phyloP scores from a whole-genome alignment of 306 rosid genomes.

The Rubus idaeus region DNA sequence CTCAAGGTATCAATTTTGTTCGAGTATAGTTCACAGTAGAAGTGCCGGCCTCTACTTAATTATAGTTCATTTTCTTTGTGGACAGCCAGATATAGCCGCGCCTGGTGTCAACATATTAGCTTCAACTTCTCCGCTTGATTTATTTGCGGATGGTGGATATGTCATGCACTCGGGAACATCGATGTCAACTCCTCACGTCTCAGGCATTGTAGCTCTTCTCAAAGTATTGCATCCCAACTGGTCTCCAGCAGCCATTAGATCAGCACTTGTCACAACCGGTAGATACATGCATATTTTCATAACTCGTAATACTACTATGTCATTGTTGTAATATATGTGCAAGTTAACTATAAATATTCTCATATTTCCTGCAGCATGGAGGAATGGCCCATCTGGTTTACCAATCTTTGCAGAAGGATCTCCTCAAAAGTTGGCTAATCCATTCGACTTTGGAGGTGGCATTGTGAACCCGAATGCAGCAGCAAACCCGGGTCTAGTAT shows the following conservation, averaged over 20 bases:
- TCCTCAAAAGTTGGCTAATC: slow-evolving; percentile 44
- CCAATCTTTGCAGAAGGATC: slow-evolving; percentile 46
- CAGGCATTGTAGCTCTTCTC: slow-evolving; percentile 52
- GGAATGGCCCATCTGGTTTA: slow-evolving; percentile 35
- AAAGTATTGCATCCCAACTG: slow-evolving; percentile 44
- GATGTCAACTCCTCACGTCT: slow-evolving; percentile 54
- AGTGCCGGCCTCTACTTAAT: not conserved
- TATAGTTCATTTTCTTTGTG: not conserved
- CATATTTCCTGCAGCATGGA: slow-evolving; percentile 40
- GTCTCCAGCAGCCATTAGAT: slow-evolving; percentile 58
- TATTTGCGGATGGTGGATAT: slow-evolving; percentile 19
- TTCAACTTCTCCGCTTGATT: slow-evolving; percentile 24
- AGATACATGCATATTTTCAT: not conserved
- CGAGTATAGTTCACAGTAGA: not conserved
- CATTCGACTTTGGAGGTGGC: slow-evolving; percentile 59
- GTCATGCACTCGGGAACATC: slow-evolving; percentile 49
- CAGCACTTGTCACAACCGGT: slow-evolving; percentile 59
- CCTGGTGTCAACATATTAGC: slow-evolving; percentile 49
- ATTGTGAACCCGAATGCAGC: slow-evolving; percentile 48
- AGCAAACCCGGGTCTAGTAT: slow-evolving; percentile 52
- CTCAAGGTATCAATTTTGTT: slow-evolving; percentile 34
- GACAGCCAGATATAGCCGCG: slow-evolving; percentile 58
- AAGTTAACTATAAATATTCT: not conserved
- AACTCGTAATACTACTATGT: not conserved
- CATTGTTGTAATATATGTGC: not conserved